Conservation (phyloP, 805 yeast genomes). For the Sugiyamaella chiloensis region DNA sequence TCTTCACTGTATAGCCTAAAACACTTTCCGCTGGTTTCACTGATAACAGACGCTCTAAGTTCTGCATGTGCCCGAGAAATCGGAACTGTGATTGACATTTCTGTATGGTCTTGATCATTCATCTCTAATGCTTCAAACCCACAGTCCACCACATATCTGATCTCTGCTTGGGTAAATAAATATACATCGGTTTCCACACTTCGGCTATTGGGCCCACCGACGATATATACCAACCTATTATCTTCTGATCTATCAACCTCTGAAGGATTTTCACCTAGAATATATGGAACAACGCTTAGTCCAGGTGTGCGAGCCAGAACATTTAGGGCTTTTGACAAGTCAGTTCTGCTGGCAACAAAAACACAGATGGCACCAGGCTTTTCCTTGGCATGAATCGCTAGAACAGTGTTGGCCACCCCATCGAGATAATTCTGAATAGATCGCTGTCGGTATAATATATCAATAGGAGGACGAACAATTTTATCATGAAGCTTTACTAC, state of each 20-base stretch:
- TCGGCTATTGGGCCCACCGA: background rate
- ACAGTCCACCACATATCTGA: constrained; percentile 64
- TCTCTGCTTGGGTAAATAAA: constrained; percentile 23
- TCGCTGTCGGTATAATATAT: constrained; percentile 53
- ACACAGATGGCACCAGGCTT: constrained; percentile 42
- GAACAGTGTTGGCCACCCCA: constrained; percentile 66
- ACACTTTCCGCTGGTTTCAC: constrained; percentile 67
- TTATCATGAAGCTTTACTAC: background rate
- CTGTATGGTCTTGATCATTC: constrained; percentile 66
- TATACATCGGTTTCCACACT: background rate
- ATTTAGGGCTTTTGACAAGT: background rate
- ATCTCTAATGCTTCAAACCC: constrained; percentile 64
- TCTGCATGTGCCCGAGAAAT: constrained; percentile 65
- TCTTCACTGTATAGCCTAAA: constrained; percentile 64
- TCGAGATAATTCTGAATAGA: constrained; percentile 73
- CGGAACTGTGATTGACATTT: constrained; percentile 37
- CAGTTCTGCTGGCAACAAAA: constrained; percentile 5
- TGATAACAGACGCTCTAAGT: constrained; percentile 34
- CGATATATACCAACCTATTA: background rate
- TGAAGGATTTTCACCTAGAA: background rate
- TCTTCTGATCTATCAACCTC: background rate
- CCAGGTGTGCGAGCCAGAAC: background rate
- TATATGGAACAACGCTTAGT: background rate
- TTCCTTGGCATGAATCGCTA: constrained; percentile 48
- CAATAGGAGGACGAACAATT: constrained; percentile 41